Percentiles rank a stretch among this genome's conserved stretches.
phyloP scores from a whole-genome alignment of 2,329 filamentous ascomycete species.

The Fusarium sp. region DNA sequence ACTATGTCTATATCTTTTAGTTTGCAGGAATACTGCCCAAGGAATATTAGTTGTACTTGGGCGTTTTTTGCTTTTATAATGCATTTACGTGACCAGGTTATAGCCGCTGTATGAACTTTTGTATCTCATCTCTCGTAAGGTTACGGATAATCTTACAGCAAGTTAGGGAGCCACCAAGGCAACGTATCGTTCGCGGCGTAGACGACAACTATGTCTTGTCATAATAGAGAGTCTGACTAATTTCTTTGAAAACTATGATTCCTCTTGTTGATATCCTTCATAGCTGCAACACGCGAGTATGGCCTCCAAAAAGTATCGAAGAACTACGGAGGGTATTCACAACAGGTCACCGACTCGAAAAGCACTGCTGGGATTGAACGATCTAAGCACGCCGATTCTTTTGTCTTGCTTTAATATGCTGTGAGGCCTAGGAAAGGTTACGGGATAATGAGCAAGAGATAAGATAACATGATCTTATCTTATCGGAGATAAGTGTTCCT shows the following conservation, averaged over 20 bases:
- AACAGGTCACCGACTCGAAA: background rate
- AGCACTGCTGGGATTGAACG: background rate
- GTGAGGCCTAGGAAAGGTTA: background rate
- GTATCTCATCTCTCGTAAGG: background rate
- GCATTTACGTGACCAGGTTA: background rate
- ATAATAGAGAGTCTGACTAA: too few species aligned
- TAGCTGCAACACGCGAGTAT: background rate
- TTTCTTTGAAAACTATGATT: accelerated
- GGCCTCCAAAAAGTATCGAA: background rate
- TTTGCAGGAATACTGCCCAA: background rate
- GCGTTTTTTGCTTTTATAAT: background rate
- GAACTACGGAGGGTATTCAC: accelerated
- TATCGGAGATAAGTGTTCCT: background rate
- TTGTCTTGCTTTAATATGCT: background rate
- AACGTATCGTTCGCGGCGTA: background rate
- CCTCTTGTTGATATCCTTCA: too few species aligned
- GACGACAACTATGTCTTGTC: background rate
- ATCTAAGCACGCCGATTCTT: background rate
- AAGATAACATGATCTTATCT: accelerated
- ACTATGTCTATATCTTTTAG: background rate
- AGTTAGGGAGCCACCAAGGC: background rate
- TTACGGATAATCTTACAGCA: background rate
- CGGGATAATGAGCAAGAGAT: background rate
- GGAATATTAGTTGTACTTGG: too few species aligned
- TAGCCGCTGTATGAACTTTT: background rate